These are phyloP conservation scores for Acacia confusa DNA, from an alignment of 306 rosid species.

Conservation along the genomic window DNA sequence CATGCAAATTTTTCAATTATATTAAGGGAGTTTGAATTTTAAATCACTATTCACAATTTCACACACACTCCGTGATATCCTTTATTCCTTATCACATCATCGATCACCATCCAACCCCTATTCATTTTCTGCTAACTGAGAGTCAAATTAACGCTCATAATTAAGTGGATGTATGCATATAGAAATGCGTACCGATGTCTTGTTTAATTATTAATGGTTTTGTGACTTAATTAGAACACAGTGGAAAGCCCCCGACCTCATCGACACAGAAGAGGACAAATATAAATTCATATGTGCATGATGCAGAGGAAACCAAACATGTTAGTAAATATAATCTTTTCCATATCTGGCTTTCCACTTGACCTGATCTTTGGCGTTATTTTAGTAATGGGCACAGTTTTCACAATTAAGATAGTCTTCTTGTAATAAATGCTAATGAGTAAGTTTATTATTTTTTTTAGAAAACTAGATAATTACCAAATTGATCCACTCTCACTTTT, in stretches of 20 bases:
- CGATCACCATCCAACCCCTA: not conserved
- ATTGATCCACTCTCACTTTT: not conserved
- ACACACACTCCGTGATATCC: no score
- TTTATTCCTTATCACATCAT: not conserved
- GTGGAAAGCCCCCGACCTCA: not conserved
- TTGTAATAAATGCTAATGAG: not conserved
- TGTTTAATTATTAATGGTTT: not conserved
- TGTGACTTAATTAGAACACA: not conserved
- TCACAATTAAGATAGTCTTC: not conserved
- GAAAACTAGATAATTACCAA: not conserved
- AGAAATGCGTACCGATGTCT: not conserved
- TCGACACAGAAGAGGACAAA: slow-evolving; percentile 8
- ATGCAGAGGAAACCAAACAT: not conserved
- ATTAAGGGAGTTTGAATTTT: no score
- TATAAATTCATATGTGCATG: not conserved
- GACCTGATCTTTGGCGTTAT: not conserved
- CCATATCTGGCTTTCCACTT: slow-evolving; percentile 4
- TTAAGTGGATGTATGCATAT: no score
- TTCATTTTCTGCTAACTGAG: no score
- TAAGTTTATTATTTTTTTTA: not conserved
- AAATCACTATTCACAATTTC: no score
- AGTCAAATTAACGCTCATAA: not conserved
- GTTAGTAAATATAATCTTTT: not conserved
- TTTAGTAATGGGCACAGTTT: slow-evolving; percentile 20
- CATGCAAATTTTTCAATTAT: no score